Evolutionary conservation across 257 asterid species (phyloP), one percentile per base, ranked within the genome.

Genomic region (Jacaranda copaia): DNA sequence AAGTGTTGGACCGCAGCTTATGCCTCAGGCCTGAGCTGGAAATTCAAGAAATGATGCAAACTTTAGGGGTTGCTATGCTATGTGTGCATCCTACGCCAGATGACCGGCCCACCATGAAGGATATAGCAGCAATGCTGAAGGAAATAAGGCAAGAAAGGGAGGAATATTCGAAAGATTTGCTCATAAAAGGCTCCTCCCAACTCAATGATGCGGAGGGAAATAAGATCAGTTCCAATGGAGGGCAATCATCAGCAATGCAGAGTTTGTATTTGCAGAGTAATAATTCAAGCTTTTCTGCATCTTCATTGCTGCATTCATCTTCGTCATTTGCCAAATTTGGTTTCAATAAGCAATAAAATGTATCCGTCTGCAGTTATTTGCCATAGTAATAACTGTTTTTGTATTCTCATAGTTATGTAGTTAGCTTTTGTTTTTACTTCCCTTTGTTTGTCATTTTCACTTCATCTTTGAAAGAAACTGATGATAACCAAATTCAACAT

Each of bases 41-140:
- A 67, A 87, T 88, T 45, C 87, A 90, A 69, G 95, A 92, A 74
- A 90, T 92, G 96, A 84, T 85, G 86, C 96, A 92, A 39, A 90
- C 92, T 1, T 64, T 92, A 75, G 98, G 98, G 59, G 97, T 90
- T 5, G 98, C 98, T 8, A 81, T 90, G 85, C 92, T 90, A 2
- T 92, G 98, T 13, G 96, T 90, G 38, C 81, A 89, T 42, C 86
- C 92, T 0, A 70, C 85, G 2, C 98, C 97, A 0, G 88, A 89
- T 7, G 96, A 92, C 59, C 74, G 98, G 87, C 98, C 98, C 1
- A 85, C 91, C 5, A 89, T 92, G 98, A 90, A 89, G 81, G 98
- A 92, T 55, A 81, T 92, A 16, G 89, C 93, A 0, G 98, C 97
- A 9, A 92, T 92, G 98, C 83, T 90, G 7, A 86, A 82, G 84